Percentiles rank a stretch among this genome's conserved stretches.
Conservation (phyloP, 176 grass and related monocot genomes). For the Puya raimondii region DNA sequence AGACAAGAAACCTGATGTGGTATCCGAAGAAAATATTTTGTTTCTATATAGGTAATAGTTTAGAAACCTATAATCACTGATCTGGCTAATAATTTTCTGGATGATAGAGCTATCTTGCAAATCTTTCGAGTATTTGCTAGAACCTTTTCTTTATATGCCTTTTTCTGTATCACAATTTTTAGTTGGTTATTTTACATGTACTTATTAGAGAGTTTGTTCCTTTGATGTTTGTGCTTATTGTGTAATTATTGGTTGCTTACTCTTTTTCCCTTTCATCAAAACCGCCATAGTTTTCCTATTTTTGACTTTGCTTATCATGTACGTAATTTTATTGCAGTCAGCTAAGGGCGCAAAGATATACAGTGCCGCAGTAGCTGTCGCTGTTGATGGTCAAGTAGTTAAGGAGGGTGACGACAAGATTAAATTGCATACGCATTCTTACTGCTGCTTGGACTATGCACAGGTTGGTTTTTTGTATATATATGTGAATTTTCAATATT, state of each 20-base stretch:
- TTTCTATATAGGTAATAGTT: no score
- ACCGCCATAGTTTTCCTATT: background rate
- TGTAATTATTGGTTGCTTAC: background rate
- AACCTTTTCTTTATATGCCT: no score
- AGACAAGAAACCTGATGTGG: no score
- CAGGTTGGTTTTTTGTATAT: conserved; percentile 34
- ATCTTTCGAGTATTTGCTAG: no score
- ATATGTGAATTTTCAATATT: background rate
- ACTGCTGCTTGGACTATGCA: conserved; percentile 97
- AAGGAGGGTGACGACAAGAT: conserved; percentile 95
- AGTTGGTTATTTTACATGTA: no score
- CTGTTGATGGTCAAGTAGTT: conserved; percentile 35
- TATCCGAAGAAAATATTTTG: no score
- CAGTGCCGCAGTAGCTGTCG: conserved; percentile 59
- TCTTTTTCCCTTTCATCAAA: background rate
- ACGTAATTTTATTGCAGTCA: conserved; percentile 35
- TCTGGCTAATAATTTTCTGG: no score
- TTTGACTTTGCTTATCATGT: conserved; percentile 10
- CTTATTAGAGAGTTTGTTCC: no score
- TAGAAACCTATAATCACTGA: no score
- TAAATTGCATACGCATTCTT: conserved; percentile 91
- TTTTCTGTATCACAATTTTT: no score
- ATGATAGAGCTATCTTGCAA: no score
- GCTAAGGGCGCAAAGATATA: conserved; percentile 81
- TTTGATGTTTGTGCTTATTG: background rate